These are phyloP conservation scores for Plantago rigida DNA, from an alignment of 305 asterid genomes.

Conservation along the genomic window DNA sequence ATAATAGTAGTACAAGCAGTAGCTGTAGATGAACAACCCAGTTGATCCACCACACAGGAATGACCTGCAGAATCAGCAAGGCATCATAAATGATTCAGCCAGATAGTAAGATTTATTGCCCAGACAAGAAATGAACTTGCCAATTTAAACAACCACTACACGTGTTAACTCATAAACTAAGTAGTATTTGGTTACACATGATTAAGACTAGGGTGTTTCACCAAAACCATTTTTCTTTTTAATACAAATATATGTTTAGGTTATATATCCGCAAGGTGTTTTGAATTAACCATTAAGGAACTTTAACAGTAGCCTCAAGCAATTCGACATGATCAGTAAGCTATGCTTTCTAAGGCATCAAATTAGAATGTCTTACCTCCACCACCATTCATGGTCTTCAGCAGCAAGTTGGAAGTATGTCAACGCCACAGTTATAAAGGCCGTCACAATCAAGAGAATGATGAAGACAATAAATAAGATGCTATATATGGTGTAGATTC, in stretches of 20 bases:
- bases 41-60: constrained; percentile 77
- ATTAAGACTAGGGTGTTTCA: too few relatives aligned
- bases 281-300: not conserved
- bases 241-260: not conserved
- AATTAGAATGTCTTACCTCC: constrained; percentile 42
- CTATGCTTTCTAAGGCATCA: not conserved
- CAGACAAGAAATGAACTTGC: not conserved
- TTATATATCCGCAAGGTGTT: not conserved
- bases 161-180: too few relatives aligned
- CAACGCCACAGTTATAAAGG: constrained; percentile 68
- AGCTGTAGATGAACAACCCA: constrained; percentile 60
- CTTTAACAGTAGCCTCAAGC: not conserved
- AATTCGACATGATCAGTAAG: not conserved
- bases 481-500: constrained; percentile 69
- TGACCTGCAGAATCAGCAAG: constrained; percentile 33
- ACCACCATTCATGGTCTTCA: constrained; percentile 88
- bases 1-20: constrained; percentile 64
- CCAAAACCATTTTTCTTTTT: too few relatives aligned
- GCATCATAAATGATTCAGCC: not conserved
- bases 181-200: too few relatives aligned
- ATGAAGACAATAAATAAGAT: constrained; percentile 65
- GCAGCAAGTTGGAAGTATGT: constrained; percentile 81
- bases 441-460: constrained; percentile 63
- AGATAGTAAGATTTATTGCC: not conserved
- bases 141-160: too few relatives aligned